Base-by-base conservation (phyloP, 768 basidiomycete genomes). In the Imleria badia region DNA sequence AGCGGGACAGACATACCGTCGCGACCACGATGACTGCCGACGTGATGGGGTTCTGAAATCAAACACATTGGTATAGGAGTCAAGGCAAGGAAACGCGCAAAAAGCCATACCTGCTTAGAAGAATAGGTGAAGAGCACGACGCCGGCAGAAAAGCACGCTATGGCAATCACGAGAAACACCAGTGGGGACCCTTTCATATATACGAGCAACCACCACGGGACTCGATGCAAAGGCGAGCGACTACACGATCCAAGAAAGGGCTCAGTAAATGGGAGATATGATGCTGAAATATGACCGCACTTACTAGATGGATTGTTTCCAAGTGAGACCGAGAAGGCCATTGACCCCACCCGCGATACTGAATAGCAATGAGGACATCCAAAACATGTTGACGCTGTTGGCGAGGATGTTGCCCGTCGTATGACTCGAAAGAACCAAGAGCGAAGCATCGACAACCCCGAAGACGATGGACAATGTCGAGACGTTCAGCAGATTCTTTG, bases 141-240 rank as follows among this genome's bases (percentile, higher is more conserved):
- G 1, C 89, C 89, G 31, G 87, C 78, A 2, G 86, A 89, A 70
- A 92, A 92, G 67, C 86, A 87, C 11, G 86, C 86, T 23, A 91
- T 89, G 23, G 90, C 89, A 59, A 89, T 76, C 40, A 91, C 88
- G 46, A 92, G 81, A 71, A 91, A 90, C 50, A 91, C 85, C 33
- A 92, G 77, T 10, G 90, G 89, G 2, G 87, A 89, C 13, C 88
- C 78, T 65, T 91, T 91, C 74, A 91, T 90, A 87, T 87, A 92
- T 59, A 87, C 85, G 20, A 80, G 64, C 15, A 81, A 68, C 80
- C 80, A 81, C 80, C 79, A 80, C 6, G 79, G 81, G 13, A 81
- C 79, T 33, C 78, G 75, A 48, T 81, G 76, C 19, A 76, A 66
- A 23, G 81, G 79, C 2, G 80, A 81, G 33, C 79, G 81, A 58